Percentiles rank a stretch among this genome's conserved stretches.
Conservation (phyloP, 2,329 filamentous ascomycete genomes). For the Aspergillus melleus region DNA sequence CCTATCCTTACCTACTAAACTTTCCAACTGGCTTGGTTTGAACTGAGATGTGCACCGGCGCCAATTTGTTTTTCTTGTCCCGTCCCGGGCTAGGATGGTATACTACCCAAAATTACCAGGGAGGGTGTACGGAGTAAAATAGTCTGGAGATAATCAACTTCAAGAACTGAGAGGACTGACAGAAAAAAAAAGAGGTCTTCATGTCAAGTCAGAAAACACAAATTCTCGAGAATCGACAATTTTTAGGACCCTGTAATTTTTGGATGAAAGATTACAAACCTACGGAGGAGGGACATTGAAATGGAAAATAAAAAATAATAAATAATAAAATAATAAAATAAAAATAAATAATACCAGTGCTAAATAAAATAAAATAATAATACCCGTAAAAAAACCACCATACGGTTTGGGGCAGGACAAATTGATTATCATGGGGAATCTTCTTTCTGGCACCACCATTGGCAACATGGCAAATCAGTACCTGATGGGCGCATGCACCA, state of each 20-base stretch:
- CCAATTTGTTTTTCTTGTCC: constrained; percentile 13
- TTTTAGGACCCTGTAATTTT: no score
- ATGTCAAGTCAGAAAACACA: no score
- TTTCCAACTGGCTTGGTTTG: constrained; percentile 10
- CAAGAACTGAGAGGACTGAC: no score
- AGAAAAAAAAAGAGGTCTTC: no score
- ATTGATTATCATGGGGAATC: constrained; percentile 9
- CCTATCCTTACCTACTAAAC: background rate
- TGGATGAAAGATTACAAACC: no score
- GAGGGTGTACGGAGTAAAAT: background rate
- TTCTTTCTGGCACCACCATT: constrained; percentile 7
- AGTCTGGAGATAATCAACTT: no score
- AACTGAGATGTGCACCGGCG: constrained; percentile 18
- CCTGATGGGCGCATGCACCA: constrained; percentile 10
- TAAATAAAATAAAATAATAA: background rate
- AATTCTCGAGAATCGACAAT: no score
- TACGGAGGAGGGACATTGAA: background rate
- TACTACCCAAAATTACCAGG: background rate
- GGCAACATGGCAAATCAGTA: constrained; percentile 4
- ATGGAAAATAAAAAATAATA: constrained; percentile 1
- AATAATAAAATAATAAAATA: constrained; percentile 4
- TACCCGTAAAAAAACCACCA: background rate
- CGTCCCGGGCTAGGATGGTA: constrained; percentile 9
- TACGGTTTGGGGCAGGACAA: constrained; percentile 1
- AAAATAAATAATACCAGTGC: constrained; percentile 4